Evolutionary conservation across 257 asterid species (phyloP).

Genomic region (Perilla frutescens): DNA sequence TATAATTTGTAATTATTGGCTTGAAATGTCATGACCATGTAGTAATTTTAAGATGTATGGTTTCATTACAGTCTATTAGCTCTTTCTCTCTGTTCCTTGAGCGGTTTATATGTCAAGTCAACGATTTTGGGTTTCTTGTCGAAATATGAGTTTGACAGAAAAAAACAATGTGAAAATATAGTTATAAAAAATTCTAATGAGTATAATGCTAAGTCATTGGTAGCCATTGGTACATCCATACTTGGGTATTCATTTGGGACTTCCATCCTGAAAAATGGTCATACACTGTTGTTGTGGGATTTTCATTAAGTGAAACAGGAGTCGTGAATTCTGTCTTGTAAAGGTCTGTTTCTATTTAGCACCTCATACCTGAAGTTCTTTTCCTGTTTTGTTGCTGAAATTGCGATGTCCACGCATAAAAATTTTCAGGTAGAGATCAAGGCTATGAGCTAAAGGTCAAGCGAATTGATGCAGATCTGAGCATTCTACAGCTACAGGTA

Average conservation of each 20-base stretch:
- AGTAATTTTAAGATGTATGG: too few relatives aligned
- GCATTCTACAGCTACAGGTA: slow-evolving; percentile 83
- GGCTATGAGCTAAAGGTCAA: slow-evolving; percentile 63
- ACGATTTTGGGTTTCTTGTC: slow-evolving; percentile 3
- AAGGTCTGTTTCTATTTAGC: slow-evolving; percentile 14
- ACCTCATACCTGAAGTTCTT: slow-evolving; percentile 24
- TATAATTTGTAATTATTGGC: slow-evolving; percentile 19
- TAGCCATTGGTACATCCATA: not conserved
- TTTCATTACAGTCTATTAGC: not conserved
- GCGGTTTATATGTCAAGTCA: not conserved
- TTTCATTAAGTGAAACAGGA: not conserved
- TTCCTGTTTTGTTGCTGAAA: slow-evolving; percentile 35
- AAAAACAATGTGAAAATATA: not conserved
- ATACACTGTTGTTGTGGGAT: not conserved
- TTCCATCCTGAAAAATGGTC: not conserved
- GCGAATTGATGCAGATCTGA: slow-evolving; percentile 92
- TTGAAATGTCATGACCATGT: not conserved
- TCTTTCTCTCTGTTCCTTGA: slow-evolving; percentile 11
- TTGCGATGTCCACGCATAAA: slow-evolving; percentile 17
- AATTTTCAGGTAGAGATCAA: slow-evolving; percentile 60
- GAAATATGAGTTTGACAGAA: not conserved
- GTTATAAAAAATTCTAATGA: not conserved
- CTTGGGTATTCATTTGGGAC: not conserved
- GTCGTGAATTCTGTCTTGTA: not conserved
- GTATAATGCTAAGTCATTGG: not conserved